Base-by-base conservation (phyloP, 2,329 filamentous ascomycete genomes). In the Cytospora schulzeri region DNA sequence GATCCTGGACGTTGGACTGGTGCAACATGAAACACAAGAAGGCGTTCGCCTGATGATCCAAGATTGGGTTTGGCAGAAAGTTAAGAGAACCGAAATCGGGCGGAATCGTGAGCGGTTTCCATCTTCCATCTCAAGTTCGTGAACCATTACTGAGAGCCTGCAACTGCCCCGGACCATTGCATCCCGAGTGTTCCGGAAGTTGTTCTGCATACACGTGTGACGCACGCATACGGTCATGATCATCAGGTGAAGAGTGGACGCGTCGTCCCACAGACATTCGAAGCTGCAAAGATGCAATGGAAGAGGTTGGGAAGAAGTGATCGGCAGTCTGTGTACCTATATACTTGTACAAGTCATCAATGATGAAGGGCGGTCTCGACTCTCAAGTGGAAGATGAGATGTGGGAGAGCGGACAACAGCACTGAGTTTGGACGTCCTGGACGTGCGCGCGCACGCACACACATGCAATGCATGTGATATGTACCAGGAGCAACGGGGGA, bases 1-100 rank as follows among this genome's bases (percentile, higher is more conserved):
- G 54, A 35, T 55, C 48, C 59, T 62, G 48, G 59, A 38, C 52
- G 51, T 50, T 62, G 45, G 51, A 17, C 19, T 56, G 22, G 29
- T 56, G 60, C 50, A 62, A 56, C 52, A 54, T 56, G 52, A 62
- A 62, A 48, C 52, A 26, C 59, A 51, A 28, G 41, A 22, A 22
- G 45, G 38, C 19, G 52, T 51, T 35, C 28, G 28, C n/a, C 45
- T 19, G 19, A 24, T 24, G 24, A 4, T 2, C 12, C 14, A 24
- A 48, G n/a, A 14, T 48, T 24, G 9, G 22, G n/a, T 19, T 56
- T n/a, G n/a, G 59, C 5, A 29, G 59, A 61, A 55, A 51, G 28
- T 38, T 54, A 22, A 22, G 28, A 31, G 35, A 31, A 45, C 54
- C 22, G 28, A 35, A 22, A 35, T 50, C 31, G 28, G 60, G 51